Base-by-base conservation (phyloP, 768 basidiomycete genomes). In the Astraeus odoratus region DNA sequence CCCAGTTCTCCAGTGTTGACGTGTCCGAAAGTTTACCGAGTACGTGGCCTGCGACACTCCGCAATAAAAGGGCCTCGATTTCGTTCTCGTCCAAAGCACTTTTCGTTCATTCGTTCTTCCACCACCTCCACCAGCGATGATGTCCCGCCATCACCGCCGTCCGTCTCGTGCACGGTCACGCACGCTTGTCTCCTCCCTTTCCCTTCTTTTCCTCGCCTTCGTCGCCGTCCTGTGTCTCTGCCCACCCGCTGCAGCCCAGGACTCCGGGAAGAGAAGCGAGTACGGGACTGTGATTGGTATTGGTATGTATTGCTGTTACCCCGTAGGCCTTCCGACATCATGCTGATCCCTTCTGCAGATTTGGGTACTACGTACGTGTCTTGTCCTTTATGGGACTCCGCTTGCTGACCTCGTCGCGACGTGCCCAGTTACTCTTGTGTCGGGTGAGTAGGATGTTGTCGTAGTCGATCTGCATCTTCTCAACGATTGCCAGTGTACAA, bases 201-300 rank as follows among this genome's bases (percentile, higher is more conserved):
- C 82, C 38, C 51, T 84, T 51, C 16, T 73, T 47, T 63, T 82
- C 52, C 64, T 87, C 66, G 69, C 78, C 57, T 64, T 88, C 65
- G 53, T 89, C 50, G 85, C 89, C 46, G 57, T 92, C 60, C 59
- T 89, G 61, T 80, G 78, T 61, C 69, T 91, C 52, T 80, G 77
- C 57, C 83, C 87, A 15, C 70, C 72, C 25, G 77, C 74, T 44
- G 69, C 66, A 41, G 90, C 88, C 36, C 80, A 85, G 53, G 83
- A 82, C 27, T 47, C 26, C 9, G 66, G 65, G 29, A 69, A 70
- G 52, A 70, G 67, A 54, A 69, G 74, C 47, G 86, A 93, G 58
- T 93, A 87, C 65, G 92, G 93, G 46, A 86, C 86, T 29, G 91
- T 95, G 30, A 95, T 95, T 63, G 93, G 89, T 77, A 89, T 91